These are phyloP conservation scores for Fistulinella cinereoalba DNA, from an alignment of 1,284 basidiomycete genomes.

Conservation along the genomic window DNA sequence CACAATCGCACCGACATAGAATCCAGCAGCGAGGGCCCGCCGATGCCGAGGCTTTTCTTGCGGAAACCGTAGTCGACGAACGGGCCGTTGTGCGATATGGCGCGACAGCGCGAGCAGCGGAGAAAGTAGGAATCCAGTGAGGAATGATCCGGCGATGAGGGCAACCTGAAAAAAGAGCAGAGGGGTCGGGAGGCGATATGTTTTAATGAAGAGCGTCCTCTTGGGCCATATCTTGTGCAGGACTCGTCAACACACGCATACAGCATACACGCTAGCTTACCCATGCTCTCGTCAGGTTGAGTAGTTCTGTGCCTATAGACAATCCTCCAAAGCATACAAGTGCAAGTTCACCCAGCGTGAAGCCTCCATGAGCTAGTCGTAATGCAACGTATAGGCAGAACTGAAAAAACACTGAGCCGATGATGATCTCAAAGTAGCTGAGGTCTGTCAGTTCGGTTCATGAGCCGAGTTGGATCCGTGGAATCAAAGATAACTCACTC, in stretches of 20 bases:
- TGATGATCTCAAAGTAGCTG: slow-evolving; percentile 73
- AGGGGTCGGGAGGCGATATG: slow-evolving; percentile 91
- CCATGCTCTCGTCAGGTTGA: slow-evolving; percentile 77
- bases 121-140: slow-evolving; percentile 92
- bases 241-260: slow-evolving; percentile 8
- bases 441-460: slow-evolving; percentile 58
- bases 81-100: slow-evolving; percentile 88
- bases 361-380: slow-evolving; percentile 86
- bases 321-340: slow-evolving; percentile 88
- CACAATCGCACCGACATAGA: slow-evolving; percentile 77
- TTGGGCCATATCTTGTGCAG: slow-evolving; percentile 68
- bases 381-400: slow-evolving; percentile 88
- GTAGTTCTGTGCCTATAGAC: slow-evolving; percentile 80
- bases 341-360: slow-evolving; percentile 92
- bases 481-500: slow-evolving; percentile 43
- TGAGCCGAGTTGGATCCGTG: slow-evolving; percentile 7
- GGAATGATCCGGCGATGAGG: slow-evolving; percentile 87
- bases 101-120: slow-evolving; percentile 92
- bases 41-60: slow-evolving; percentile 85
- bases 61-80: slow-evolving; percentile 85
- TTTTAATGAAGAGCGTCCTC: slow-evolving; percentile 86
- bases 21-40: slow-evolving; percentile 80
- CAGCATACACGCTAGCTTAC: slow-evolving; percentile 43
- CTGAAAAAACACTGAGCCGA: slow-evolving; percentile 85
- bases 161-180: slow-evolving; percentile 92